Base-by-base conservation (phyloP, 345 rosid species). In the Murraya koenigii region DNA sequence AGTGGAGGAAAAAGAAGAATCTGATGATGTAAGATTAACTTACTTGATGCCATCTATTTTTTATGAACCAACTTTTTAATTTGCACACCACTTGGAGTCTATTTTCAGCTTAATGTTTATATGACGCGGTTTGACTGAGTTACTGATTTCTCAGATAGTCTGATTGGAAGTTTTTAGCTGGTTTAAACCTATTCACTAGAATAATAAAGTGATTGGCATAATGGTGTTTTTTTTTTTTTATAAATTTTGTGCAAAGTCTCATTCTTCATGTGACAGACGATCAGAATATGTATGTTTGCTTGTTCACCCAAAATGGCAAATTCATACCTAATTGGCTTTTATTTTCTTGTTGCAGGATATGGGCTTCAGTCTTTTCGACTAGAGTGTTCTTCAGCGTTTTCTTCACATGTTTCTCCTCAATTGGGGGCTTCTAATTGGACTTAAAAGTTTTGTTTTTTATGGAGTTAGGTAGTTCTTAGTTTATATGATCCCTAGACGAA, bases 1-100 rank as follows among this genome's bases (percentile, higher is more conserved):
- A 79, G 89, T 87, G 1, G 97, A 90, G 76, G 90, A 88, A 87
- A 87, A 88, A 77, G 97, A 93, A 76, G 98, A 92, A 74, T 90
- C 94, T 5, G 97, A 94, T 25, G 98, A 92, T 15, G 98, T 93
- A 77, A 88, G 89, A 26, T 3, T 74, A 71, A 8, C 36, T 77
- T 20, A 32, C 22, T 35, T 33, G 33, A 14, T 20, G 26, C 32
- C 52, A 14, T 8, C 8, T 39, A 33, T 33, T 30, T 32, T 41
- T 3, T 44, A 8, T 32, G 56, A 52, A 5, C 19, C 22, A 17
- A 20, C 26, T 5, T 30, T 41, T 30, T 56, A 66, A n/a, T 67
- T 36, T 26, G 20, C 32, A 66, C 39, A 36, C 23, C 25, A 5
- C 52, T 32, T 13, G 17, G n/a, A 14, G 4, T 25, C 54, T 60